These are phyloP conservation scores for Kwoniella europaea DNA, from an alignment of 768 basidiomycete genomes.

Conservation along the genomic window DNA sequence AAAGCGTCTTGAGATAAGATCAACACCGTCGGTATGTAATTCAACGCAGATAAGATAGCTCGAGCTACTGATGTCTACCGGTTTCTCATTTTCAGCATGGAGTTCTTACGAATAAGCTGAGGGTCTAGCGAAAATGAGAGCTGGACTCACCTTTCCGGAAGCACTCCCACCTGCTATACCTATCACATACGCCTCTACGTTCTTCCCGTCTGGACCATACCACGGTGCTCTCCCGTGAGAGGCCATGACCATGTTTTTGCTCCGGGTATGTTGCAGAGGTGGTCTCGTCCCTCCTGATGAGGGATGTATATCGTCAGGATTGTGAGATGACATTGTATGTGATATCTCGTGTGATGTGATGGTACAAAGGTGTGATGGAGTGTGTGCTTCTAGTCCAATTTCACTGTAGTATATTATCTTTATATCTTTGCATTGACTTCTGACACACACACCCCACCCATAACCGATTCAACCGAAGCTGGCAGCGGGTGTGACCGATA, in stretches of 20 bases:
- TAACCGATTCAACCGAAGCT: not conserved
- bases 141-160: constrained; percentile 58
- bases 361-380: not conserved
- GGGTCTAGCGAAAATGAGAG: too few species aligned
- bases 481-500: not conserved
- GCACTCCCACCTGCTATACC: constrained; percentile 61
- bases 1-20: constrained; percentile 90
- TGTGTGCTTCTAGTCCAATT: not conserved
- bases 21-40: constrained; percentile 66
- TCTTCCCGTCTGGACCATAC: constrained; percentile 59
- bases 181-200: constrained; percentile 59
- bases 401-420: too few species aligned
- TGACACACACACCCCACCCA: not conserved
- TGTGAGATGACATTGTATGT: too few species aligned
- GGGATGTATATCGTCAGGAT: not conserved
- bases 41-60: constrained; percentile 58
- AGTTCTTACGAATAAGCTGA: too few species aligned
- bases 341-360: not conserved
- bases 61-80: constrained; percentile 56
- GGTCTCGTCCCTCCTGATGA: constrained; percentile 8
- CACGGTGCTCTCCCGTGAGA: constrained; percentile 57
- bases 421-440: too few species aligned
- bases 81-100: too few species aligned
- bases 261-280: not conserved
- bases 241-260: constrained; percentile 52